phyloP scores from a whole-genome alignment of 2,329 filamentous ascomycete species.

The Colletotrichum kahawae region DNA sequence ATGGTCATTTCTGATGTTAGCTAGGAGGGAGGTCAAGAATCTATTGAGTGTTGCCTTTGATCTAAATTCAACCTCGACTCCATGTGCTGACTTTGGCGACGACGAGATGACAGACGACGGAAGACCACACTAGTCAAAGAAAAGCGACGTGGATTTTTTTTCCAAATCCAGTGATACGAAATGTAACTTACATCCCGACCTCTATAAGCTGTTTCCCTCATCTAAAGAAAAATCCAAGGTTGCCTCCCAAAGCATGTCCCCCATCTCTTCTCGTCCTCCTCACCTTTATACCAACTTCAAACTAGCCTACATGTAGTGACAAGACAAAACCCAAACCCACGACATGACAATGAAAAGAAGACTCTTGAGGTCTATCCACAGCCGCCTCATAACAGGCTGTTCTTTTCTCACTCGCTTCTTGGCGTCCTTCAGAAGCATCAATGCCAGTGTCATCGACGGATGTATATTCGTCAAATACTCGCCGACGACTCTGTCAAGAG shows the following conservation, averaged over 20 bases:
- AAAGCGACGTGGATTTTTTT: too few species aligned
- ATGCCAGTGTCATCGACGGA: too few species aligned
- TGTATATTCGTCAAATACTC: too few species aligned
- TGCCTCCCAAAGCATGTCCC: neutral
- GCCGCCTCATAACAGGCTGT: neutral
- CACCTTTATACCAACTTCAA: neutral
- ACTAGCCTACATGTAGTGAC: neutral
- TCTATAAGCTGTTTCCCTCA: neutral
- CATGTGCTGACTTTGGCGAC: neutral
- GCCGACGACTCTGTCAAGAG: neutral
- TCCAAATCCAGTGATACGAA: neutral
- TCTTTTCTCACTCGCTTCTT: neutral
- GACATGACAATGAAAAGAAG: neutral
- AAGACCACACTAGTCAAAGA: too few species aligned
- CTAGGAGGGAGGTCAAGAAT: neutral
- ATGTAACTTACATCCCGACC: neutral
- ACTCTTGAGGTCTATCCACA: neutral
- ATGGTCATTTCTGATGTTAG: neutral
- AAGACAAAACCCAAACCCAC: neutral
- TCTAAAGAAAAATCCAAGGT: neutral
- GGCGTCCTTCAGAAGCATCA: neutral
- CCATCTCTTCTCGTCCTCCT: neutral
- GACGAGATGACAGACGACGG: too few species aligned
- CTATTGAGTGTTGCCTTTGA: neutral
- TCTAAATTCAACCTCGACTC: neutral